Evolutionary conservation across 805 yeast species (phyloP).

Genomic region (Barnettozyma sucrosica): DNA sequence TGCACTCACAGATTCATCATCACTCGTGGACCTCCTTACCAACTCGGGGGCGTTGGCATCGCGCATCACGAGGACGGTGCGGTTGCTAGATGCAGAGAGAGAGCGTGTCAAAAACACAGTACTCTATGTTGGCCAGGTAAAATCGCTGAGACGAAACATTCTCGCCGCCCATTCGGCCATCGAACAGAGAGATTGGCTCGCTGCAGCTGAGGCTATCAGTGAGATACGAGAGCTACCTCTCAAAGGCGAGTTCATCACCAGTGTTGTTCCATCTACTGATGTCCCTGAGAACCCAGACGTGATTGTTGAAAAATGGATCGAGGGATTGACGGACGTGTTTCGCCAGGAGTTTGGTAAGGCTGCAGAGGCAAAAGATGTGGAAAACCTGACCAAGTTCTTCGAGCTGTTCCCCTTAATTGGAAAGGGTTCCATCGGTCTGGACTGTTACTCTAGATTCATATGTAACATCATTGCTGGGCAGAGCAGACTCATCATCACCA

Average conservation of each 20-base stretch:
- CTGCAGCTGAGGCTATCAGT: constrained; percentile 68
- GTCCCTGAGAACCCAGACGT: constrained; percentile 72
- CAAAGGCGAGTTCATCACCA: constrained; percentile 66
- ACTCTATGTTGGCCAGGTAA: constrained; percentile 59
- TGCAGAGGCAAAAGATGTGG: constrained; percentile 58
- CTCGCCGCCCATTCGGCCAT: constrained; percentile 64
- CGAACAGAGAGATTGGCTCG: constrained; percentile 60
- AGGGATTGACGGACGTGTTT: constrained; percentile 52
- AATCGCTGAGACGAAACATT: constrained; percentile 59
- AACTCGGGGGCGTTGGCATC: constrained; percentile 62
- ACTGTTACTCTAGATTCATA: constrained; percentile 78
- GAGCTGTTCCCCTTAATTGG: constrained; percentile 84
- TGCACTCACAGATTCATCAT: constrained; percentile 50
- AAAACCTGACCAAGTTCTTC: constrained; percentile 69
- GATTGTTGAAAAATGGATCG: constrained; percentile 53
- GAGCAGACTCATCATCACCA: constrained; percentile 57
- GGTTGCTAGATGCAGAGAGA: constrained; percentile 65
- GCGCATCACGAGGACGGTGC: constrained; percentile 62
- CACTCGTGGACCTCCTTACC: constrained; percentile 47
- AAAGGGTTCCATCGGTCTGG: constrained; percentile 62
- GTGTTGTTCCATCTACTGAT: constrained; percentile 80
- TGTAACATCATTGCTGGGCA: constrained; percentile 80
- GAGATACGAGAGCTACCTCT: constrained; percentile 52
- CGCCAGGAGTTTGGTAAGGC: constrained; percentile 62
- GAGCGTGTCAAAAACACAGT: constrained; percentile 56